These are phyloP conservation scores for Juglanconis juglandina DNA, from an alignment of 2,329 filamentous ascomycete genomes.

Conservation along the genomic window DNA sequence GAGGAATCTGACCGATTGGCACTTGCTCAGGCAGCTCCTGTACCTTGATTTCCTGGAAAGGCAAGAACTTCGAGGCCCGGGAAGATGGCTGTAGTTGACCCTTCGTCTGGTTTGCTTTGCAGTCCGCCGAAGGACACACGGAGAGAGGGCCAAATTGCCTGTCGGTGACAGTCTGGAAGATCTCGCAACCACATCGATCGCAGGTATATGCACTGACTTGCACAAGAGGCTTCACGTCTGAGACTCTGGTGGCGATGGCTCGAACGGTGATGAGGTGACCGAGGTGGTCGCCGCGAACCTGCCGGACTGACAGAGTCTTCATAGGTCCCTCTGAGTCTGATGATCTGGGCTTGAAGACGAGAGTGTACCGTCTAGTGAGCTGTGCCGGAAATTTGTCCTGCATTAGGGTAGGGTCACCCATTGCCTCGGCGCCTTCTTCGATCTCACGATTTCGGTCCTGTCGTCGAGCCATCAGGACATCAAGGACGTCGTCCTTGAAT, in stretches of 20 bases:
- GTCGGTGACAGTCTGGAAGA: conserved; percentile 91
- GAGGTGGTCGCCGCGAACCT: conserved; percentile 89
- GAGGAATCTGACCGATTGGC: conserved; percentile 93
- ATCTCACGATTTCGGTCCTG: conserved; percentile 80
- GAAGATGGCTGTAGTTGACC: conserved; percentile 92
- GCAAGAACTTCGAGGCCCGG: conserved; percentile 93
- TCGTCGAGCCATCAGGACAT: conserved; percentile 92
- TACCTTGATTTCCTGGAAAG: conserved; percentile 97
- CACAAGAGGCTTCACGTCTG: conserved; percentile 96
- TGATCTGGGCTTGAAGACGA: conserved; percentile 93
- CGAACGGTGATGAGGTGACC: conserved; percentile 91
- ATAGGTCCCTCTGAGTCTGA: conserved; percentile 60
- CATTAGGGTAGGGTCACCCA: conserved; percentile 60
- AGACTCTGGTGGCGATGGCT: conserved; percentile 91
- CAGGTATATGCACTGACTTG: conserved; percentile 97
- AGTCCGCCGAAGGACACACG: conserved; percentile 86
- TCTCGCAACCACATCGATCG: conserved; percentile 92
- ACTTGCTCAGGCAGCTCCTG: conserved; percentile 99
- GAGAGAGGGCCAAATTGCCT: conserved; percentile 87
- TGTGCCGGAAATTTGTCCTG: conserved; percentile 85
- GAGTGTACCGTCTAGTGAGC: conserved; percentile 86
- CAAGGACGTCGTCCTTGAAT: conserved; percentile 96
- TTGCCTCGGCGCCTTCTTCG: conserved; percentile 61
- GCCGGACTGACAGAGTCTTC: conserved; percentile 79
- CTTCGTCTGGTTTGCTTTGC: conserved; percentile 84